Evolutionary conservation across 805 yeast genomes (phyloP), one percentile per base, ranked within the genome.

Genomic region (Zygoascus ofunaensis): DNA sequence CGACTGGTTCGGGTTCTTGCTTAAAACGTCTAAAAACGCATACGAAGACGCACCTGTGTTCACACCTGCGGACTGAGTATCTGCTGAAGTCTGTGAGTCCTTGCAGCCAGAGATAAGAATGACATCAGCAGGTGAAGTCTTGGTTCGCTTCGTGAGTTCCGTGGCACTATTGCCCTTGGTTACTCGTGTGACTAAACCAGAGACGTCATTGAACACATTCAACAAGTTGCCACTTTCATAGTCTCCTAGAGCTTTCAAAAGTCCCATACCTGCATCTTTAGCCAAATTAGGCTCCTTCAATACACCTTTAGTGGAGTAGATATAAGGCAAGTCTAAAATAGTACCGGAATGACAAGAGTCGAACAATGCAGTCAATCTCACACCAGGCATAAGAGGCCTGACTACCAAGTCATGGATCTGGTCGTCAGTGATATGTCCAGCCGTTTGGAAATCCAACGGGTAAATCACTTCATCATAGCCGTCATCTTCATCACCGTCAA

Each of bases 281-380:
- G 81, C 74, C 53, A 84, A 62, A 58, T 80, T 82, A 36, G 89
- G 89, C 61, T 84, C 94, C 62, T 85, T 86, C 41, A 85, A 59
- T 3, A 82, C 79, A 48, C 95, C 95, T 58, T 83, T 82, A 15
- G 90, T 83, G 3, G 92, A 82, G 62, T 86, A 86, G 39, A 76
- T 70, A 54, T 76, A 86, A 1, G 94, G 95, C 47, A 86, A 65
- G 61, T 86, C 95, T 51, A 86, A 62, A 1, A 76, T 90, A 1
- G 90, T 76, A 10, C 94, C 95, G 1, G 90, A 82, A 59, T 86
- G 95, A 60, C 95, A 86, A 10, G 87, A 80, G 63, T 86, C 95
- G 54, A 81, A 85, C 47, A 85, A 64, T 0, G 89, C 87, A 3
- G 94, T 85, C 43, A 86, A 66, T 48, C 89, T 72, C 37, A 81